These are phyloP conservation scores for Basidiobolus meristosporus DNA, from an alignment of 371 early-diverging fungal species.

Conservation along the genomic window DNA sequence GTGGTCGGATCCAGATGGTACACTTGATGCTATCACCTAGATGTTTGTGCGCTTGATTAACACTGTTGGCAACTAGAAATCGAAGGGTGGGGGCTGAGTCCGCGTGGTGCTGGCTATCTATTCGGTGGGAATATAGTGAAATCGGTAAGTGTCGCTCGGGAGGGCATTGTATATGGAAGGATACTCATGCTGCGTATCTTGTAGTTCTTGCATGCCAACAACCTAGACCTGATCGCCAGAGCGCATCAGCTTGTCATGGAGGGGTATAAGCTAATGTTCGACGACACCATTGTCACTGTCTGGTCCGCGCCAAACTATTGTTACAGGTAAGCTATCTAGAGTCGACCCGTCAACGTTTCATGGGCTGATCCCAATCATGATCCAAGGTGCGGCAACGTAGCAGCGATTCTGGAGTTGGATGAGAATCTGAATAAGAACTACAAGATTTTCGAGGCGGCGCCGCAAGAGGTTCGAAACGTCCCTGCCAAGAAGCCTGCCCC, in stretches of 20 bases:
- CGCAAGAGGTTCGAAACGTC: background rate
- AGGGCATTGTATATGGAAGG: background rate
- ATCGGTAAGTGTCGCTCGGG: constrained; percentile 38
- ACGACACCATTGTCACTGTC: constrained; percentile 91
- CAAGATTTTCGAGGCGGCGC: constrained; percentile 63
- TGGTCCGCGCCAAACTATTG: constrained; percentile 99
- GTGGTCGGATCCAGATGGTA: constrained; percentile 98
- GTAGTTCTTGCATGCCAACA: constrained; percentile 74
- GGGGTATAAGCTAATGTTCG: constrained; percentile 92
- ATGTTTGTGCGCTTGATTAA: background rate
- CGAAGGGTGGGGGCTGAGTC: constrained; percentile 88
- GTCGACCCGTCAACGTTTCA: background rate
- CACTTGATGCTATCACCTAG: constrained; percentile 5
- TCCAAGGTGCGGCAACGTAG: constrained; percentile 90
- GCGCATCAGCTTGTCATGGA: constrained; percentile 99
- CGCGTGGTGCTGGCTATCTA: constrained; percentile 97
- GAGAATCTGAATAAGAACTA: constrained; percentile 68
- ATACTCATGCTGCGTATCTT: background rate
- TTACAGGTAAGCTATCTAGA: constrained; percentile 28
- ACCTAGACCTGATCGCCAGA: constrained; percentile 84
- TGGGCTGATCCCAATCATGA: background rate
- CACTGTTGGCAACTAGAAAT: constrained; percentile 26
- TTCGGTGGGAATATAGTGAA: constrained; percentile 89
- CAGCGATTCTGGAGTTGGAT: constrained; percentile 93
- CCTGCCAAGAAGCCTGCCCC: background rate